Base-by-base conservation (phyloP, 331 rosid species). In the Cydonia oblonga region DNA sequence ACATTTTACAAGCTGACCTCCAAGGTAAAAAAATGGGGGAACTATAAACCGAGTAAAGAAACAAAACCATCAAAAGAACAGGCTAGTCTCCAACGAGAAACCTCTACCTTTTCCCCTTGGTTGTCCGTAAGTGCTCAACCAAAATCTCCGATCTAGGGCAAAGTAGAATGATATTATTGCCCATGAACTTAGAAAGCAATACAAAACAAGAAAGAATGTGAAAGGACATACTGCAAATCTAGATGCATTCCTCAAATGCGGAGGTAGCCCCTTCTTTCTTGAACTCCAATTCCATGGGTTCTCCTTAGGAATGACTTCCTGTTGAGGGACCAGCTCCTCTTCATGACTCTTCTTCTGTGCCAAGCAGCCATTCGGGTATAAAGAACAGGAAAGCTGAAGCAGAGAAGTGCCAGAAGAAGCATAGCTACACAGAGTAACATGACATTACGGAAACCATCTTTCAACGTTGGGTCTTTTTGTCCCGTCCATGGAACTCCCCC, bases 401-500 rank as follows among this genome's bases (percentile, higher is more conserved):
- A 95, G 28, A 91, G 85, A 35, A 95, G 85, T 12, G 92, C 89
- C 38, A 88, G 28, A 22, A 89, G 33, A 60, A 95, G 82, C 93
- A 84, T 74, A 18, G 70, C 78, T 8, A 87, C 72, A 16, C 93
- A 88, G 18, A 95, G 74, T 29, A 95, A 32, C 90, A 95, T 84
- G 64, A 95, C 99, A 30, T 95, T 89, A 13, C 90, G 91, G 78
- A 95, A 95, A 70, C 97, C 97, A 40, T 95, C 80, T 57, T 86
- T 85, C 60, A 84, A 69, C 29, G 64, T 81, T 0, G 96, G 90
- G 35, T 75, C 38, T 23, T 65, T 84, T 72, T 91, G 96, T 53
- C 78, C 93, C 3, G 97, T 95, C 99, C 99, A 95, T 23, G 99
- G 99, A 81, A 91, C 96, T 75, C 97, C 97, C 30, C 96, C 96